Evolutionary conservation across 2,329 filamentous ascomycete genomes (phyloP).

Genomic region (Phialocephala subalpina): DNA sequence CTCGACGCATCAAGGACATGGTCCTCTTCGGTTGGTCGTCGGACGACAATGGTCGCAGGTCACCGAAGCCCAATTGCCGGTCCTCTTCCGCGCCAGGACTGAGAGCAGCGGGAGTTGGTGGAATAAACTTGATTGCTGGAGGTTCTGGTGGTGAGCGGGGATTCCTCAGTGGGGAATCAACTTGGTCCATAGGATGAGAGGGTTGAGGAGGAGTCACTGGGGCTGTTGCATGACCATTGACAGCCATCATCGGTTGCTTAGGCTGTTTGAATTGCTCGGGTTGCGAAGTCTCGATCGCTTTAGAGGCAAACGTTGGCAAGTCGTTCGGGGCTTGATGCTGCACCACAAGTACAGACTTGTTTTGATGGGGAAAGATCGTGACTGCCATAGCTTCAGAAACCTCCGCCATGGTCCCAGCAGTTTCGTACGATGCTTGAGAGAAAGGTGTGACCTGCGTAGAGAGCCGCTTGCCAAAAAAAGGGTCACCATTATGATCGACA

Average conservation of each 20-base stretch:
- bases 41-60: slow-evolving; percentile 40
- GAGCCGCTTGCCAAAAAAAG: slow-evolving; percentile 59
- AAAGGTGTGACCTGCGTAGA: slow-evolving; percentile 68
- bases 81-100: slow-evolving; percentile 63
- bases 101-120: slow-evolving; percentile 66
- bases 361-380: slow-evolving; percentile 70
- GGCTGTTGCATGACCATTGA: slow-evolving; percentile 48
- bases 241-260: slow-evolving; percentile 33
- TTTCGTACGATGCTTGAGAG: slow-evolving; percentile 66
- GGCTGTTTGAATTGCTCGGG: too few relatives aligned
- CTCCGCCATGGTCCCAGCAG: slow-evolving; percentile 65
- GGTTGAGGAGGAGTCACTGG: slow-evolving; percentile 62
- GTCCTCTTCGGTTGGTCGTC: slow-evolving; percentile 55
- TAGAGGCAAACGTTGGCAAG: slow-evolving; percentile 22
- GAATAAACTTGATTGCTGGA: slow-evolving; percentile 67
- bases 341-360: slow-evolving; percentile 68
- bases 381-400: slow-evolving; percentile 70
- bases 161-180: slow-evolving; percentile 69
- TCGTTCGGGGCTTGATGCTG: slow-evolving; percentile 35
- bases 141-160: slow-evolving; percentile 66
- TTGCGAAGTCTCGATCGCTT: slow-evolving; percentile 27
- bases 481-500: slow-evolving; percentile 62
- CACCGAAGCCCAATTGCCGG: slow-evolving; percentile 60
- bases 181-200: slow-evolving; percentile 56
- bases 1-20: slow-evolving; percentile 61